Percentiles rank a stretch among this genome's conserved stretches.
Conservation (phyloP, 2,329 filamentous ascomycete species). For the Aspergillus neotritici region DNA sequence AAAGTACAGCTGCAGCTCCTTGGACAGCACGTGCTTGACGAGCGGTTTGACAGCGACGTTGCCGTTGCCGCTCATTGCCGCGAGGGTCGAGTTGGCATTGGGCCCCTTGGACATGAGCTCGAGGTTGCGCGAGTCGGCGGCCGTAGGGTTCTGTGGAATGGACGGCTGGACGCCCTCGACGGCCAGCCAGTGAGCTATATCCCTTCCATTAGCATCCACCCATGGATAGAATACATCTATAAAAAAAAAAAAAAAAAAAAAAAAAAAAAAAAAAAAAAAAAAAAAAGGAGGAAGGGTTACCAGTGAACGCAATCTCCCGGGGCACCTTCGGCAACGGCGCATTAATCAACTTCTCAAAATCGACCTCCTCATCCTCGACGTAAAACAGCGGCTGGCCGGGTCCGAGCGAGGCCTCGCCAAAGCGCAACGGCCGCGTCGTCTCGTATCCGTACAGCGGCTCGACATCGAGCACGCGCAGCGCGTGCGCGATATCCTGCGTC, state of each 20-base stretch:
- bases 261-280: neutral
- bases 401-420: slow-evolving; percentile 88
- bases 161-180: slow-evolving; percentile 96
- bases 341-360: slow-evolving; percentile 98
- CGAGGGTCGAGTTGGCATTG: slow-evolving; percentile 77
- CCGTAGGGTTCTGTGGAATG: slow-evolving; percentile 92
- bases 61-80: slow-evolving; percentile 76
- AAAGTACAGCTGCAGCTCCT: slow-evolving; percentile 94
- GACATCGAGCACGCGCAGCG: slow-evolving; percentile 78
- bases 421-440: slow-evolving; percentile 78
- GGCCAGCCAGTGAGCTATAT: slow-evolving; percentile 88
- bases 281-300: slow-evolving; percentile 44
- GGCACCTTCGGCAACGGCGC: slow-evolving; percentile 91
- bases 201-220: slow-evolving; percentile 9
- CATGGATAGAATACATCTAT: neutral
- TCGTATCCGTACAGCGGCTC: slow-evolving; percentile 97
- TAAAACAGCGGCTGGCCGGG: slow-evolving; percentile 94
- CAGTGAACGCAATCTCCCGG: slow-evolving; percentile 84
- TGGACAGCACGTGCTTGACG: slow-evolving; percentile 92
- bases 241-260: neutral
- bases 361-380: slow-evolving; percentile 95
- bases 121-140: slow-evolving; percentile 72
- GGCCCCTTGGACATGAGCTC: slow-evolving; percentile 87
- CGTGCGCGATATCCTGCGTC: slow-evolving; percentile 83
- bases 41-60: slow-evolving; percentile 78